Evolutionary conservation across 257 asterid genomes (phyloP), one percentile per base, ranked within the genome.

Genomic region (Cordia subcordata): DNA sequence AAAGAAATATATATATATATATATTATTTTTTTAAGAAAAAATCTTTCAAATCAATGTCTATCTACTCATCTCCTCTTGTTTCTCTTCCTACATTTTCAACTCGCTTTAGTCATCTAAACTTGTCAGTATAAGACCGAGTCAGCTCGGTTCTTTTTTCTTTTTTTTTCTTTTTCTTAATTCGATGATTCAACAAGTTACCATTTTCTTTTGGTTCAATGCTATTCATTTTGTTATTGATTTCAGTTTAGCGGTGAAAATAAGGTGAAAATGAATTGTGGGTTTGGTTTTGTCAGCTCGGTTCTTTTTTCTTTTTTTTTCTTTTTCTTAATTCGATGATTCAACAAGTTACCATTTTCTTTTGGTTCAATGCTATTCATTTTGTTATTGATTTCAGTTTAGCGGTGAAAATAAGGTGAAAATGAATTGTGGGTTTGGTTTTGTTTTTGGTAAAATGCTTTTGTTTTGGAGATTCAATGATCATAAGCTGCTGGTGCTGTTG

Each of bases 401-500:
- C 49, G 55, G 68, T 27, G 27, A 13, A n/a, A 53, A 52, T 20
- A 20, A 52, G 13, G 12, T 1, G 5, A 8, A 44, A 57, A 64
- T 10, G 53, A 55, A 47, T 42, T 49, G 46, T 76, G 57, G 55
- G 49, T 64, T 74, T 51, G 32, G 37, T 57, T 68, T 69, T 32
- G 53, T 54, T 37, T 53, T 55, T 49, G 56, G 53, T 45, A 63
- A 53, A 77, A 42, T 74, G 86, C 68, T 57, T 38, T 57, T 42
- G 55, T 49, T 71, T 50, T 57, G 71, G 77, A 65, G 69, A 56
- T 75, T 55, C 15, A 67, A 60, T 51, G 60, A 47, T 37, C 60
- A 39, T 53, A 61, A 65, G 15, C 38, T 21, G 37, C 47, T 42
- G 47, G 52, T 51, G 45, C 63, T 69, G 39, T 20, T 74, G 53